These are phyloP conservation scores for Styphnolobium japonicum DNA, from an alignment of 306 rosid genomes.

Conservation along the genomic window DNA sequence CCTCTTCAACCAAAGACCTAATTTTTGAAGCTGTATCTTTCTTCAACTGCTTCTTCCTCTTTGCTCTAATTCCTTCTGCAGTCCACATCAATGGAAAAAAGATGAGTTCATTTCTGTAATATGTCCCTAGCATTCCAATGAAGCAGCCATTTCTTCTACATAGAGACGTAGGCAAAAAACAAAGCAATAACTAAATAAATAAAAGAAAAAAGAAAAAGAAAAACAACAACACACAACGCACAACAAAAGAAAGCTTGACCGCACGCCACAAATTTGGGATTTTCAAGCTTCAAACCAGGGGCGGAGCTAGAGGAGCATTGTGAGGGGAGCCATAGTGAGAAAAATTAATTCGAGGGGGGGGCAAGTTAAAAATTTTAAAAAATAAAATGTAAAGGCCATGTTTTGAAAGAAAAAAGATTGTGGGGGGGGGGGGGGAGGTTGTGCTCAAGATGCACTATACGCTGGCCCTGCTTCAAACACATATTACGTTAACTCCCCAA, in stretches of 20 bases:
- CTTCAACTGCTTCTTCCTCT: conserved; percentile 77
- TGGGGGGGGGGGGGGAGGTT: neutral
- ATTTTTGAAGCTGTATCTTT: conserved; percentile 82
- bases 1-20: conserved; percentile 82
- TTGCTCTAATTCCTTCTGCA: conserved; percentile 70
- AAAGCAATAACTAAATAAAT: neutral
- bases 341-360: neutral
- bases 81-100: conserved; percentile 17
- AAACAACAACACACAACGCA: neutral
- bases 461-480: neutral
- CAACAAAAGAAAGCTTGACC: neutral
- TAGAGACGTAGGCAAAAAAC: neutral
- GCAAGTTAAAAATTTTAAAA: neutral
- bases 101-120: conserved; percentile 15
- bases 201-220: neutral
- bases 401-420: too few species aligned
- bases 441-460: neutral
- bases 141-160: neutral
- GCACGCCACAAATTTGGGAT: neutral
- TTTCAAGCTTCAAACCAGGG: neutral
- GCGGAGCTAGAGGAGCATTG: neutral
- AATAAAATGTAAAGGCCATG: neutral
- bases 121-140: neutral
- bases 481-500: neutral
- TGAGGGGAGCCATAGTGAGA: neutral